Conservation (phyloP, 495 filamentous ascomycete genomes). For the Chaetomium tenue region DNA sequence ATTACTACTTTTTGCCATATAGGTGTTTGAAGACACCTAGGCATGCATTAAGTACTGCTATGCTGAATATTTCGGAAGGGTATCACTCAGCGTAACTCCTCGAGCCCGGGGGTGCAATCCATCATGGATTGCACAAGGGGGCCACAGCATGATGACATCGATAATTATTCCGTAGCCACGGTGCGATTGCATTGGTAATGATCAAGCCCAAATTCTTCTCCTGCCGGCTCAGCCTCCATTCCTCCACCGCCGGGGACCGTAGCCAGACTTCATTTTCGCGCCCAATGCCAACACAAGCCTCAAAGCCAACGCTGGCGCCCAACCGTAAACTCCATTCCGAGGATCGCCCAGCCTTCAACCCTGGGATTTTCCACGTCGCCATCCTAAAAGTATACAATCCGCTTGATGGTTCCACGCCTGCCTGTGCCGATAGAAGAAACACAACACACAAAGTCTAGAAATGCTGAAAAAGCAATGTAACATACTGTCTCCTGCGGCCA, state of each 20-base stretch:
- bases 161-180: no score
- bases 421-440: background rate
- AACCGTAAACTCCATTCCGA: conserved; percentile 13
- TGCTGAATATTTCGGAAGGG: no score
- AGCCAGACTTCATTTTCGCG: background rate
- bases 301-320: conserved; percentile 1
- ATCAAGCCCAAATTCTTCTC: background rate
- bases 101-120: no score
- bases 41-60: no score
- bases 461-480: conserved; percentile 5
- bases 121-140: no score
- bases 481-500: background rate
- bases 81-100: no score
- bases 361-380: background rate
- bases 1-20: no score
- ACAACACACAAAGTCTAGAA: background rate
- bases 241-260: background rate
- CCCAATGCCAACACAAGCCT: conserved; percentile 5
- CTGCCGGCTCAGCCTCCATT: background rate
- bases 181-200: no score
- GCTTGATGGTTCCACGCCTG: background rate
- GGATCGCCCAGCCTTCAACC: background rate
- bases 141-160: no score
- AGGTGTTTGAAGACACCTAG: no score
- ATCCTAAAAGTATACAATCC: background rate